These are phyloP conservation scores for Codiaeum variegatum DNA, from an alignment of 441 rosid genomes.

Conservation along the genomic window DNA sequence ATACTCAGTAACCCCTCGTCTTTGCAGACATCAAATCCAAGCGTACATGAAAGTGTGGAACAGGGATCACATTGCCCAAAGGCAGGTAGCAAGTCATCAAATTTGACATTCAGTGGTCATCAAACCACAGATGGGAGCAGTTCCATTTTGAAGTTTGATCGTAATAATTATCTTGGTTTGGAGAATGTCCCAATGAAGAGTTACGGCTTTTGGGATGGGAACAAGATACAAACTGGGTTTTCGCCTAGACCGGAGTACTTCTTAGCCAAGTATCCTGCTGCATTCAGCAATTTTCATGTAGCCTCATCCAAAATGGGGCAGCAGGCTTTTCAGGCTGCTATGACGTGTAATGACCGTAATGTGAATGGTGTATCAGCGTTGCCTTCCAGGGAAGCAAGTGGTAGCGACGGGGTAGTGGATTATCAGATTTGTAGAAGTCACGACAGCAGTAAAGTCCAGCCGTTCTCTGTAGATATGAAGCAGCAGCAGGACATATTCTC, in stretches of 20 bases:
- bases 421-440: conserved; percentile 38
- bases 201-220: conserved; percentile 91
- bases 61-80: conserved; percentile 34
- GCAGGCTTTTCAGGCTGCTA: conserved; percentile 35
- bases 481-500: conserved; percentile 40
- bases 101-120: conserved; percentile 39
- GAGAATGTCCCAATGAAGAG: conserved; percentile 67
- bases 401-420: conserved; percentile 46
- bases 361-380: conserved; percentile 35
- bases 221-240: conserved; percentile 66
- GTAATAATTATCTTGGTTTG: conserved; percentile 37
- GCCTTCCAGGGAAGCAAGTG: conserved; percentile 34
- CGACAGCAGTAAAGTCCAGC: conserved; percentile 36
- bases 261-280: conserved; percentile 75
- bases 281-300: conserved; percentile 41
- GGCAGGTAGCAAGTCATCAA: conserved; percentile 35
- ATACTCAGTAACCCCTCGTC: conserved; percentile 50
- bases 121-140: conserved; percentile 29
- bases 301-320: conserved; percentile 44
- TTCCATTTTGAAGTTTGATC: conserved; percentile 41
- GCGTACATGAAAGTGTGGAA: conserved; percentile 37
- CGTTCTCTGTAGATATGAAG: conserved; percentile 42
- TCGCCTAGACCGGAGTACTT: conserved; percentile 67
- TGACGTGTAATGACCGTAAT: conserved; percentile 30
- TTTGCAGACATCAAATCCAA: conserved; percentile 20